Base-by-base conservation (phyloP, 495 filamentous ascomycete genomes). In the Neurospora cerealis region DNA sequence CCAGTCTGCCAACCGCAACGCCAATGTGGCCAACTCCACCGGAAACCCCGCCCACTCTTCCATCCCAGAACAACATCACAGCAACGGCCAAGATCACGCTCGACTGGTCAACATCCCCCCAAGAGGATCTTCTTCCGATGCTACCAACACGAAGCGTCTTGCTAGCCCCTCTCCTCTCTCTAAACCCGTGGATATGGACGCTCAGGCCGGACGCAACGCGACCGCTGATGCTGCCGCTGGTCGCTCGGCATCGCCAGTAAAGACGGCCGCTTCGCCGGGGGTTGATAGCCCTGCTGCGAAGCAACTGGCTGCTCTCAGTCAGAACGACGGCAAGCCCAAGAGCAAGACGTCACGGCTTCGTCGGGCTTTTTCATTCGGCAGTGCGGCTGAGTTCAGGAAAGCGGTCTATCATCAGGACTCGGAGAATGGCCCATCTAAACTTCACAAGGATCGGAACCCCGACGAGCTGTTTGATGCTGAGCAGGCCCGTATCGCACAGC, bases 301-400 rank as follows among this genome's bases (percentile, higher is more conserved):
- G 78, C 93, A 94, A 69, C 86, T 97, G 46, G 88, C 91, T 11
- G 93, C 93, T 11, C 83, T 98, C 42, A 92, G 89, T 69, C 93
- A 95, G 73, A 93, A 90, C 76, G 82, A 85, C 1, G 89, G 88
- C 77, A 91, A 88, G 75, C 76, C 82, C 8, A 91, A 91, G 73
- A 93, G 90, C 72, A 95, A 97, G 83, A 96, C 96, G 73, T 94
- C 92, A n/a, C 87, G 95, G 70, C 84, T 99, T 69, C 88, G 96
- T 73, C 89, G 96, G 78, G 96, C 96, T 4, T 98, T 99, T 80
- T 98, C 96, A 0, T 99, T 99, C 82, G 95, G 96, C 24, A 98
- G 96, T 80, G 93, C 95, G 54, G 93, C 95, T 11, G 96, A 99
- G 80, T 88, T 99, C 44, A 87, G 93, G 71, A 93, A 92, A 75